Evolutionary conservation across 768 basidiomycete species (phyloP).

Genomic region (Candolleomyces efflorescens): DNA sequence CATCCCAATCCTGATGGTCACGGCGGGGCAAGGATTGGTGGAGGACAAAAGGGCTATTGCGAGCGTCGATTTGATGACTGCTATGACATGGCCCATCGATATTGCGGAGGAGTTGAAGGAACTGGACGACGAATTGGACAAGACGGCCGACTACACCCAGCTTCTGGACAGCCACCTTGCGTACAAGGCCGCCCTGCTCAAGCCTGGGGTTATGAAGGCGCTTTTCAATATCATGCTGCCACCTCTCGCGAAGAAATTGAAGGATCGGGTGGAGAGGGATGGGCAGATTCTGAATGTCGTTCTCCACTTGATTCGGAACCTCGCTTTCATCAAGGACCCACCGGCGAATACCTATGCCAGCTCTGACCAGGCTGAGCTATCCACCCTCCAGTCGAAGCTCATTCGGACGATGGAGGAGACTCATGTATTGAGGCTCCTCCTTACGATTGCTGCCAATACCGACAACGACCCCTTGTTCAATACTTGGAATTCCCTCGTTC

Average conservation of each 20-base stretch:
- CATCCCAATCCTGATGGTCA: constrained; percentile 77
- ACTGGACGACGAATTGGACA: constrained; percentile 77
- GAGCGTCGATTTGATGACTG: constrained; percentile 86
- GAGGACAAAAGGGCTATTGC: constrained; percentile 83
- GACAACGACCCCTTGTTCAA: constrained; percentile 76
- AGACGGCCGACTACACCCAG: constrained; percentile 84
- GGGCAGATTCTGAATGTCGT: constrained; percentile 84
- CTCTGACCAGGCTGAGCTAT: constrained; percentile 75
- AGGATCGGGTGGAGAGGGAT: constrained; percentile 76
- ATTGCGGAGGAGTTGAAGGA: constrained; percentile 92
- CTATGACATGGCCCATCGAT: constrained; percentile 99
- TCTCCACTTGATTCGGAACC: constrained; percentile 86
- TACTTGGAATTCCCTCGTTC: constrained; percentile 81
- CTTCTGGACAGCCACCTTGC: constrained; percentile 75
- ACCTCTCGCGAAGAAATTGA: constrained; percentile 62
- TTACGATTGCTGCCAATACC: constrained; percentile 82
- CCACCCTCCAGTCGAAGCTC: constrained; percentile 73
- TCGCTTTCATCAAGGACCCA: constrained; percentile 90
- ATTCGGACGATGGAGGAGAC: constrained; percentile 68
- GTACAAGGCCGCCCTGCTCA: constrained; percentile 82
- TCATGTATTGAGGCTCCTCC: constrained; percentile 69
- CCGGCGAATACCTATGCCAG: constrained; percentile 67
- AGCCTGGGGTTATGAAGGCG: constrained; percentile 63
- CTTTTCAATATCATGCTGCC: constrained; percentile 75
- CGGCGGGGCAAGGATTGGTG: constrained; percentile 70